A percentile compares a stretch with the other conserved stretches of the same genome.
phyloP scores from a whole-genome alignment of 495 filamentous ascomycete genomes.

The Aspergillus panamensis region DNA sequence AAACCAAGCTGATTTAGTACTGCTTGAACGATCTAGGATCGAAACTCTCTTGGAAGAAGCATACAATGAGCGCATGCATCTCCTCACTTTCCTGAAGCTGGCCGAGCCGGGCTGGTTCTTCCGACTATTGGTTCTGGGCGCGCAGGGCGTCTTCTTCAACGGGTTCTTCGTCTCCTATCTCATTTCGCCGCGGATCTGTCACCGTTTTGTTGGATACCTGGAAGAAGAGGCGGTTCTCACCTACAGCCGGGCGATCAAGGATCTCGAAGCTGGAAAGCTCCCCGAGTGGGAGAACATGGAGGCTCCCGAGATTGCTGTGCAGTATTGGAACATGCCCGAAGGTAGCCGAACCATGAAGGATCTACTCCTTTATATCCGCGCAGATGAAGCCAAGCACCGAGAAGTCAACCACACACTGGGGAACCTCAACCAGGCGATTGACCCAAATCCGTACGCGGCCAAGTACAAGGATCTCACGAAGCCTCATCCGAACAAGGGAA shows the following conservation, averaged over 20 bases:
- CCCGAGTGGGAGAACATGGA: slow-evolving; percentile 76
- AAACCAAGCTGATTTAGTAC: neutral
- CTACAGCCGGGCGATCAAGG: slow-evolving; percentile 81
- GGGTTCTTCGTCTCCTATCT: slow-evolving; percentile 87
- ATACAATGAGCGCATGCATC: slow-evolving; percentile 96
- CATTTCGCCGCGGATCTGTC: slow-evolving; percentile 81
- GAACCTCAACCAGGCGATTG: slow-evolving; percentile 74
- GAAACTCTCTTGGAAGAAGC: slow-evolving; percentile 91
- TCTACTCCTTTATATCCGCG: slow-evolving; percentile 81
- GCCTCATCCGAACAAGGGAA: slow-evolving; percentile 67
- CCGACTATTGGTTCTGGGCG: slow-evolving; percentile 78
- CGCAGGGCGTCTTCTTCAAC: slow-evolving; percentile 91
- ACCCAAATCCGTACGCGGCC: slow-evolving; percentile 87
- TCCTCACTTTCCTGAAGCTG: slow-evolving; percentile 91
- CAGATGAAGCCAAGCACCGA: slow-evolving; percentile 94
- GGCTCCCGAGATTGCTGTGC: slow-evolving; percentile 82
- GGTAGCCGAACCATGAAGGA: slow-evolving; percentile 78
- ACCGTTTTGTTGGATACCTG: slow-evolving; percentile 94
- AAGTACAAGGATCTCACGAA: slow-evolving; percentile 62
- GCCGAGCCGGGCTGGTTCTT: slow-evolving; percentile 87
- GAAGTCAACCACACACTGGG: slow-evolving; percentile 95
- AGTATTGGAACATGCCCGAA: slow-evolving; percentile 93
- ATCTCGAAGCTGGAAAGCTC: slow-evolving; percentile 78
- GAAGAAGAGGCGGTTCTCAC: slow-evolving; percentile 97
- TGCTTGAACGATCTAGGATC: slow-evolving; percentile 51